A percentile compares a stretch with the other conserved stretches of the same genome.
These are phyloP conservation scores for Baudoinia panamericana DNA, from an alignment of 495 filamentous ascomycete species.

Conservation along the genomic window DNA sequence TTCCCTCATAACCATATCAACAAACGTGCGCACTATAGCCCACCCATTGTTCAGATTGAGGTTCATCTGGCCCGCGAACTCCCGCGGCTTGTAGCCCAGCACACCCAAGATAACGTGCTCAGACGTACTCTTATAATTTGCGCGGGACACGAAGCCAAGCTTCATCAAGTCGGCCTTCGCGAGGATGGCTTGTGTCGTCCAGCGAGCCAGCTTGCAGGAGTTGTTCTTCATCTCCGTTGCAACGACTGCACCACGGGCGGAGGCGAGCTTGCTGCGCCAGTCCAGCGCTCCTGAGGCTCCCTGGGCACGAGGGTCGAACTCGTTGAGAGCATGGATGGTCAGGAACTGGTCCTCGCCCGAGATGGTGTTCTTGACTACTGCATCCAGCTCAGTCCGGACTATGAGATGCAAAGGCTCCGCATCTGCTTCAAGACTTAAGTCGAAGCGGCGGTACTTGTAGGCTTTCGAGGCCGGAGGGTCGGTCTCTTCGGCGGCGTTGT, in stretches of 20 bases:
- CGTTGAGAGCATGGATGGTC: slow-evolving; percentile 91
- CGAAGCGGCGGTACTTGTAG: slow-evolving; percentile 96
- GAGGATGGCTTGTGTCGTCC: slow-evolving; percentile 91
- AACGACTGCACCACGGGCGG: slow-evolving; percentile 87
- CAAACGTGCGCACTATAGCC: slow-evolving; percentile 96
- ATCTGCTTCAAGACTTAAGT: slow-evolving; percentile 77
- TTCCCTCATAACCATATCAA: slow-evolving; percentile 70
- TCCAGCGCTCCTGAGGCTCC: slow-evolving; percentile 87
- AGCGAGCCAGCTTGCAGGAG: slow-evolving; percentile 89
- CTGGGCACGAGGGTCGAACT: slow-evolving; percentile 95
- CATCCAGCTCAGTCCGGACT: slow-evolving; percentile 92
- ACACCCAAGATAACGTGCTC: slow-evolving; percentile 92
- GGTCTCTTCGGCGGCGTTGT: slow-evolving; percentile 82
- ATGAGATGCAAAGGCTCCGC: slow-evolving; percentile 86
- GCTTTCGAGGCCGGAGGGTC: slow-evolving; percentile 88
- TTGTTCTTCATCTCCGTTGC: slow-evolving; percentile 99
- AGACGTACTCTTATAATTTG: slow-evolving; percentile 76
- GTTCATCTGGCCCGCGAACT: slow-evolving; percentile 97
- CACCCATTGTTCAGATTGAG: slow-evolving; percentile 90
- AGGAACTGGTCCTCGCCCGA: slow-evolving; percentile 78
- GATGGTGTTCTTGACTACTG: slow-evolving; percentile 83
- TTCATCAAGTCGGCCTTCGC: slow-evolving; percentile 96
- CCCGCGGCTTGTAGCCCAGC: slow-evolving; percentile 88
- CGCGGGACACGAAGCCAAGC: slow-evolving; percentile 91
- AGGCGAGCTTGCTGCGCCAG: slow-evolving; percentile 86